Percentiles rank a stretch among this genome's conserved stretches.
phyloP scores from a whole-genome alignment of 768 basidiomycete genomes.

The Tylopilus sp. region DNA sequence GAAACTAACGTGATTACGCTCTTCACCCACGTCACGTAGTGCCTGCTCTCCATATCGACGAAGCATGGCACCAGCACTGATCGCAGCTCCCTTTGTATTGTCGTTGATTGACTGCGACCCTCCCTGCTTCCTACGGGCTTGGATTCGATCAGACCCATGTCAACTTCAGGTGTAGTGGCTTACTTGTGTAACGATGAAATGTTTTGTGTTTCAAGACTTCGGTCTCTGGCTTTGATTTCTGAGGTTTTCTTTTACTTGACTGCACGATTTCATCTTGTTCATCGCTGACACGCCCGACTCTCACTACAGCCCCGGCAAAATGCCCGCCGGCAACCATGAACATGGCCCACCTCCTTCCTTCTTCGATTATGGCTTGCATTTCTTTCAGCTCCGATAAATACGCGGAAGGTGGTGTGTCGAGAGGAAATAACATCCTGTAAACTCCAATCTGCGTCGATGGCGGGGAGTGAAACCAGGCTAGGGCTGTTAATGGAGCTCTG shows the following conservation, averaged over 20 bases:
- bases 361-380: conserved; percentile 55
- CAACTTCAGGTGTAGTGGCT: conserved; percentile 29
- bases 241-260: conserved; percentile 52
- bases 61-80: conserved; percentile 90
- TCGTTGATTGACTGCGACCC: conserved; percentile 92
- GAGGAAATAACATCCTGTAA: conserved; percentile 74
- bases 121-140: conserved; percentile 96
- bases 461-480: conserved; percentile 89
- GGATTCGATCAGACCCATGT: conserved; percentile 6
- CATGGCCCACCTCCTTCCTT: conserved; percentile 83
- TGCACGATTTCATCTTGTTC: conserved; percentile 39
- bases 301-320: conserved; percentile 89
- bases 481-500: conserved; percentile 57
- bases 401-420: conserved; percentile 32
- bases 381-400: conserved; percentile 60
- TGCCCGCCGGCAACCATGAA: conserved; percentile 98
- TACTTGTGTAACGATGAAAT: conserved; percentile 98
- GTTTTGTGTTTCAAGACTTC: conserved; percentile 91
- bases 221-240: conserved; percentile 68
- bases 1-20: neutral
- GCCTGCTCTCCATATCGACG: conserved; percentile 95
- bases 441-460: conserved; percentile 87
- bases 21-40: conserved; percentile 70
- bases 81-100: conserved; percentile 87
- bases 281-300: conserved; percentile 55